phyloP scores from a whole-genome alignment of 768 basidiomycete species.

The Exidia glandulosa region DNA sequence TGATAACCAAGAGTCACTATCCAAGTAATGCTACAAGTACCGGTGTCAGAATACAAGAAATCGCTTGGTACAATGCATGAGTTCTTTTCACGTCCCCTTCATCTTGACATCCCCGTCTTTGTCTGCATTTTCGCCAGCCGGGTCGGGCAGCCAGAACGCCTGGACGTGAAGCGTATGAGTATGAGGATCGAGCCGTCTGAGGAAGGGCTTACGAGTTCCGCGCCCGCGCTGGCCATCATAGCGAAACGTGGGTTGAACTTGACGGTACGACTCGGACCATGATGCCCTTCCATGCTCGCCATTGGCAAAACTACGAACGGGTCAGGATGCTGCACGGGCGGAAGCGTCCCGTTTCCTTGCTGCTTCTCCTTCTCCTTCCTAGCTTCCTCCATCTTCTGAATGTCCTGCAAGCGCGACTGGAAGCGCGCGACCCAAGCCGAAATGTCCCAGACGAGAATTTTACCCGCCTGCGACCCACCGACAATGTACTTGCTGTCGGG shows the following conservation, averaged over 20 bases:
- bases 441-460: constrained; percentile 80
- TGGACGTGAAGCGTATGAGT: constrained; percentile 13
- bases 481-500: constrained; percentile 88
- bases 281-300: constrained; percentile 60
- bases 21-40: background rate
- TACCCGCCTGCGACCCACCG: constrained; percentile 77
- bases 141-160: constrained; percentile 63
- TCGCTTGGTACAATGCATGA: background rate
- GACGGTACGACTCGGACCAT: constrained; percentile 75
- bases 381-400: constrained; percentile 22
- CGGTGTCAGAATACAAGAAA: background rate
- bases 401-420: background rate
- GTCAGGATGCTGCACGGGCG: too few species aligned
- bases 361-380: constrained; percentile 13
- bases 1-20: too few species aligned
- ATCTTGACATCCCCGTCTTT: constrained; percentile 59
- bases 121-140: constrained; percentile 52
- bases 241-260: constrained; percentile 81
- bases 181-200: constrained; percentile 11
- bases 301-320: constrained; percentile 36
- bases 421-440: constrained; percentile 23
- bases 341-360: too few species aligned
- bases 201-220: constrained; percentile 54
- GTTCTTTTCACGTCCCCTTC: constrained; percentile 18
- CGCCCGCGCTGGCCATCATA: constrained; percentile 80